Evolutionary conservation across 306 rosid genomes (phyloP), one percentile per base, ranked within the genome.

Genomic region (Vicia villosa): DNA sequence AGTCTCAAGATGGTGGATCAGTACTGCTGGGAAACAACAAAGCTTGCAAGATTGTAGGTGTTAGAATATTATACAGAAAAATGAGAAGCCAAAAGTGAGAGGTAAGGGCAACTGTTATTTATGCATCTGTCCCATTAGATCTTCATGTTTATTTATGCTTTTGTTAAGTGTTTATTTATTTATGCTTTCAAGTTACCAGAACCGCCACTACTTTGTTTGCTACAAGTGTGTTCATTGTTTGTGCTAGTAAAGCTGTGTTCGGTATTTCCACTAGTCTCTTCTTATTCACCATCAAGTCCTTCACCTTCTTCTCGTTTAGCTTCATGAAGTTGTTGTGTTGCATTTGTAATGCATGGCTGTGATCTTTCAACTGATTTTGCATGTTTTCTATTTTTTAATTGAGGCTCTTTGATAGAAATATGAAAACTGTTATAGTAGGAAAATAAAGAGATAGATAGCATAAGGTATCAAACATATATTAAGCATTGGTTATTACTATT

Each of bases 151-250:
- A n/a, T n/a, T n/a, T n/a, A n/a, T n/a, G n/a, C n/a, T n/a, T n/a
- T n/a, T n/a, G n/a, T n/a, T n/a, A n/a, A n/a, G n/a, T n/a, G n/a
- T n/a, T n/a, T n/a, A n/a, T n/a, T n/a, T n/a, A n/a, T n/a, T n/a
- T n/a, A n/a, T n/a, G n/a, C n/a, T n/a, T n/a, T n/a, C n/a, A n/a
- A 0, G 97, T 96, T 77, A 94, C 96, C 1, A 92, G 97, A 4
- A 86, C 85, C 40, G 96, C 96, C 80, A 86, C 75, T 17, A 90
- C 88, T 45, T 19, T 78, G 76, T 90, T 90, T 0, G 95, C 95
- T 19, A 90, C 97, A 24, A 90, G 83, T 0, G 85, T 37, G 68
- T 81, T 90, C 96, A 90, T 86, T 3, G 92, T 87, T 65, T 90
- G 82, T 1, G 88, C 91, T 22, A 94, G 74, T 5, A 92, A 78